These are phyloP conservation scores for Knoxia roxburghii DNA, from an alignment of 257 asterid species.

Conservation along the genomic window DNA sequence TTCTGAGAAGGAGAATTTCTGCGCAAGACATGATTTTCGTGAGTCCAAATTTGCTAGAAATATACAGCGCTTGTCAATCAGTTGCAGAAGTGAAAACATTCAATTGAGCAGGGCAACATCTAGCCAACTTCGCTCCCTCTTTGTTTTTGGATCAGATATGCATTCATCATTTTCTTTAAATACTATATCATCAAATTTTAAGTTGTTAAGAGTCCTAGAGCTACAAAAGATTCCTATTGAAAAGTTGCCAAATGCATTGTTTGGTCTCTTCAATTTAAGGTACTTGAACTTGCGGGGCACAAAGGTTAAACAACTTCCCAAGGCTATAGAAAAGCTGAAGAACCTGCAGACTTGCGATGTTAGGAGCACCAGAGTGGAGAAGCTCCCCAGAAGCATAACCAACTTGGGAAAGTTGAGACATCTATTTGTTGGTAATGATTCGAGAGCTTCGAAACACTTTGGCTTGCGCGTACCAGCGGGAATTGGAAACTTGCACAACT, in stretches of 20 bases:
- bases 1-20: constrained; percentile 18
- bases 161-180: constrained; percentile 14
- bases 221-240: constrained; percentile 17
- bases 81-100: constrained; percentile 9
- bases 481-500: constrained; percentile 14
- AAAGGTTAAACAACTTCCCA: constrained; percentile 19
- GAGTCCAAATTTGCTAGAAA: constrained; percentile 15
- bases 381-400: constrained; percentile 19
- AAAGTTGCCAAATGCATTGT: constrained; percentile 18
- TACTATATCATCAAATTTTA: constrained; percentile 18
- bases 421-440: constrained; percentile 8
- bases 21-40: constrained; percentile 13
- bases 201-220: constrained; percentile 22
- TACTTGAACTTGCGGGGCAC: constrained; percentile 20
- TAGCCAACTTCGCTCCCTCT: constrained; percentile 26
- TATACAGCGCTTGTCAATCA: constrained; percentile 19
- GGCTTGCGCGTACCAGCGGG: constrained; percentile 14
- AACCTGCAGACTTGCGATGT: constrained; percentile 23
- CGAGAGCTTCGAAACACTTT: not conserved
- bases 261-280: constrained; percentile 18
- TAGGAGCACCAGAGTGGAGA: constrained; percentile 16
- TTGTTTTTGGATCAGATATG: constrained; percentile 21
- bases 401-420: constrained; percentile 22
- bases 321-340: constrained; percentile 16
- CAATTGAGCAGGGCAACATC: constrained; percentile 15